A percentile compares a stretch with the other conserved stretches of the same genome.
These are phyloP conservation scores for Mycotypha africana DNA, from an alignment of 371 early-diverging fungal species.

Conservation along the genomic window DNA sequence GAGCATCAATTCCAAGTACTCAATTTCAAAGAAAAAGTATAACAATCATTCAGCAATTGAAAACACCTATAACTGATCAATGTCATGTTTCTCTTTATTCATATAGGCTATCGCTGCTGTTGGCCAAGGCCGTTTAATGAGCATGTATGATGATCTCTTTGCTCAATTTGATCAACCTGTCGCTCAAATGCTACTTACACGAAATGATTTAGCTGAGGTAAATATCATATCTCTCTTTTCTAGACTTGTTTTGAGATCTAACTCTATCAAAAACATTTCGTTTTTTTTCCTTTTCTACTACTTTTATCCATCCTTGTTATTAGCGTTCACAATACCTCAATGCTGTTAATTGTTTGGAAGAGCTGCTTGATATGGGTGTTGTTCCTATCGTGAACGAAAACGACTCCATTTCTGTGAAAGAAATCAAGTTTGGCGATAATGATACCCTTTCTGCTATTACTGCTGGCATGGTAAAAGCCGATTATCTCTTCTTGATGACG, in stretches of 20 bases:
- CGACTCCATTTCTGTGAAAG: slow-evolving; percentile 87
- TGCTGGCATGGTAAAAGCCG: slow-evolving; percentile 94
- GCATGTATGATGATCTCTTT: slow-evolving; percentile 90
- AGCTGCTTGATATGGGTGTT: slow-evolving; percentile 81
- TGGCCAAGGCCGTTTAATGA: slow-evolving; percentile 94
- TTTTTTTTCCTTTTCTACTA: too few relatives aligned
- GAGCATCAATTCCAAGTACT: slow-evolving; percentile 13
- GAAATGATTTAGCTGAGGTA: slow-evolving; percentile 89
- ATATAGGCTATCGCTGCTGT: slow-evolving; percentile 91
- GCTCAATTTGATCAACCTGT: slow-evolving; percentile 86
- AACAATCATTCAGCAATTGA: too few relatives aligned
- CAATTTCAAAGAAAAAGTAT: background rate
- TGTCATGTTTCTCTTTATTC: too few relatives aligned
- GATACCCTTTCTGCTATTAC: slow-evolving; percentile 94
- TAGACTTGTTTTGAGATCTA: too few relatives aligned
- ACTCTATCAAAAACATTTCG: too few relatives aligned
- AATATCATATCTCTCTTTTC: slow-evolving; percentile 15
- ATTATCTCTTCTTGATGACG: slow-evolving; percentile 91
- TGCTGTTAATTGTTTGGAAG: slow-evolving; percentile 88
- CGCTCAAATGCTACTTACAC: slow-evolving; percentile 89
- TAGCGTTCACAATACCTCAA: slow-evolving; percentile 92
- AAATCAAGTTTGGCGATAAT: slow-evolving; percentile 96
- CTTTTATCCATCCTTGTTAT: too few relatives aligned
- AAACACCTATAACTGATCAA: too few relatives aligned
- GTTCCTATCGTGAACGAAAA: slow-evolving; percentile 98